These are phyloP conservation scores for Leccinellum rugosiceps DNA, from an alignment of 768 basidiomycete species.

Conservation along the genomic window DNA sequence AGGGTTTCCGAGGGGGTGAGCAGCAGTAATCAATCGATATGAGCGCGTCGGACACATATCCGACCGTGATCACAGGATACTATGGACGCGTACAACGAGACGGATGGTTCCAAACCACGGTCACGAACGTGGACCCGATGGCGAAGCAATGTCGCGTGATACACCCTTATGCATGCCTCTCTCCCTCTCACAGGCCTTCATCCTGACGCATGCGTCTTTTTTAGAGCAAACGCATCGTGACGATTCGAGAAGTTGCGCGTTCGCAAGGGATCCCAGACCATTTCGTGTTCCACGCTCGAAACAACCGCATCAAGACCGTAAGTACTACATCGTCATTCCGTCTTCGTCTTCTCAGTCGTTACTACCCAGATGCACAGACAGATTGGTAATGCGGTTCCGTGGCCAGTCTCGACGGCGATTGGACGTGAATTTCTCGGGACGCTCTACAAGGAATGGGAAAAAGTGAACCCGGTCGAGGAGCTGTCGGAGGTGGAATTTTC, in stretches of 20 bases:
- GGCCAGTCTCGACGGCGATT: conserved; percentile 59
- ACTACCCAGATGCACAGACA: conserved; percentile 66
- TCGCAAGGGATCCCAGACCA: conserved; percentile 81
- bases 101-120: conserved; percentile 65
- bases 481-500: conserved; percentile 33
- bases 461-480: conserved; percentile 18
- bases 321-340: conserved; percentile 21
- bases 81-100: conserved; percentile 58
- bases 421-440: conserved; percentile 58
- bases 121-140: conserved; percentile 75
- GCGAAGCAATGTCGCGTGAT: conserved; percentile 74
- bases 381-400: conserved; percentile 79
- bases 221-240: conserved; percentile 68
- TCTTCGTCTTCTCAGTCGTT: neutral
- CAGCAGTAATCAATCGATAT: neutral
- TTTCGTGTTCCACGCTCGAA: conserved; percentile 57
- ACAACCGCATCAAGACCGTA: conserved; percentile 58
- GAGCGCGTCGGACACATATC: neutral
- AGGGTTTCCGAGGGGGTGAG: conserved; percentile 51
- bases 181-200: neutral
- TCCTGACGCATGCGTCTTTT: neutral
- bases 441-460: conserved; percentile 51
- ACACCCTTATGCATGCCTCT: conserved; percentile 53
- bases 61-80: conserved; percentile 37
- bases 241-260: conserved; percentile 73